A percentile compares a stretch with the other conserved stretches of the same genome.
These are phyloP conservation scores for Apiotrichum porosum DNA, from an alignment of 1,284 basidiomycete genomes.

Conservation along the genomic window DNA sequence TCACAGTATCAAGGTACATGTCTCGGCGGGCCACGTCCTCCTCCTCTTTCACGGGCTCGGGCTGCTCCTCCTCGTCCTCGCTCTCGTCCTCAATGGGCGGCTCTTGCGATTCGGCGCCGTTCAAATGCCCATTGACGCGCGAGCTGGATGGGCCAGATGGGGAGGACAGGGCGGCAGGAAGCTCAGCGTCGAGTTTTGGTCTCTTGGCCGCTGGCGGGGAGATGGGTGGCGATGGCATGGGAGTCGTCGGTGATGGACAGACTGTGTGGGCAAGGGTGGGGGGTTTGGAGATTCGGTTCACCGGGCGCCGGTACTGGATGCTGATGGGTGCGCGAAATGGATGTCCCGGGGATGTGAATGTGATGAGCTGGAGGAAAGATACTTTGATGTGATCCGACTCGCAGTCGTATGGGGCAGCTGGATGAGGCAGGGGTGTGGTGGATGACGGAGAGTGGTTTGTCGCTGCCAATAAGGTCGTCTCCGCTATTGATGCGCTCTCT, in stretches of 20 bases:
- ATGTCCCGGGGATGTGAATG: too few species aligned
- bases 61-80: slow-evolving; percentile 53
- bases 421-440: too few species aligned
- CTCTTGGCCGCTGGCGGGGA: slow-evolving; percentile 44
- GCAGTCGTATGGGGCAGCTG: too few species aligned
- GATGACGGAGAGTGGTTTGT: too few species aligned
- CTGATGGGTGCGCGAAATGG: too few species aligned
- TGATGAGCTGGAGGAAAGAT: too few species aligned
- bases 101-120: slow-evolving; percentile 16
- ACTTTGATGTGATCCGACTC: too few species aligned
- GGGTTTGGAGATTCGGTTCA: too few species aligned
- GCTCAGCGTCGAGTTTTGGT: slow-evolving; percentile 24
- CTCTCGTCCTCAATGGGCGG: slow-evolving; percentile 12
- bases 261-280: neutral
- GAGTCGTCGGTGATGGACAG: neutral
- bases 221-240: slow-evolving; percentile 18
- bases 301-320: too few species aligned
- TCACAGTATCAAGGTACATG: slow-evolving; percentile 91
- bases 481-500: too few species aligned
- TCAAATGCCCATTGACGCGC: neutral
- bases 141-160: slow-evolving; percentile 3
- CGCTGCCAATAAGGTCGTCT: too few species aligned
- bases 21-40: slow-evolving; percentile 64
- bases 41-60: slow-evolving; percentile 43
- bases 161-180: slow-evolving; percentile 1